Evolutionary conservation across 176 grass and related monocot species (phyloP), one percentile per base, ranked within the genome.

Genomic region (Paspalum notatum): DNA sequence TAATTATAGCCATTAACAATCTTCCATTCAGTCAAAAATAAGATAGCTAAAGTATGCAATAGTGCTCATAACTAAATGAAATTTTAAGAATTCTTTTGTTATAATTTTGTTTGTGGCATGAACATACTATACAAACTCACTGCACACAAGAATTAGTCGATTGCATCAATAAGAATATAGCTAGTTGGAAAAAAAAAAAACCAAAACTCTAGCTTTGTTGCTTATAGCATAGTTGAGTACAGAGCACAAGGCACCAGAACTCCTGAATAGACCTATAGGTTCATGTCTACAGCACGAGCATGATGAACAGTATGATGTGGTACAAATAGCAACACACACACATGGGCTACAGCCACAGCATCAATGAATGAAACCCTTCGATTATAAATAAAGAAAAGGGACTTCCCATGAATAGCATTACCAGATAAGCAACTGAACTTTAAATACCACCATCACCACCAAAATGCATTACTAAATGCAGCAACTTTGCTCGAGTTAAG

Each of bases 61-160:
- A 48, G 12, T 42, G 44, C 68, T 64, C 17, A 39, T 47, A 83
- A 71, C 12, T 46, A 64, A 70, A 62, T 56, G 9, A 83, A 65
- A 47, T 39, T 44, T 27, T 20, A 50, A 49, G 9, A 66, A 57
- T 24, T 17, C 58, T 44, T 74, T 38, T 9, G 1, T n/a, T 65
- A 45, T 49, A 64, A 37, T 77, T 62, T 83, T 86, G 26, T 59
- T 21, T 88, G 32, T 25, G 74, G 61, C 60, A 74, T 38, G 26
- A 43, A 81, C 52, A 44, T 46, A 75, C 1, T 11, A 76, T 42
- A 70, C 12, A 51, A 75, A 69, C 7, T 58, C 26, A 20, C 8
- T 37, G 71, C 43, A 75, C 44, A 56, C 44, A 66, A 42, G 37
- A 8, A 61, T 71, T 50, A 86, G n/a, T 81, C 49, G 8, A 40